Percentiles rank a stretch among this genome's conserved stretches.
Evolutionary conservation across 1,284 basidiomycete genomes (phyloP).

Genomic region (Kwoniella shivajii): DNA sequence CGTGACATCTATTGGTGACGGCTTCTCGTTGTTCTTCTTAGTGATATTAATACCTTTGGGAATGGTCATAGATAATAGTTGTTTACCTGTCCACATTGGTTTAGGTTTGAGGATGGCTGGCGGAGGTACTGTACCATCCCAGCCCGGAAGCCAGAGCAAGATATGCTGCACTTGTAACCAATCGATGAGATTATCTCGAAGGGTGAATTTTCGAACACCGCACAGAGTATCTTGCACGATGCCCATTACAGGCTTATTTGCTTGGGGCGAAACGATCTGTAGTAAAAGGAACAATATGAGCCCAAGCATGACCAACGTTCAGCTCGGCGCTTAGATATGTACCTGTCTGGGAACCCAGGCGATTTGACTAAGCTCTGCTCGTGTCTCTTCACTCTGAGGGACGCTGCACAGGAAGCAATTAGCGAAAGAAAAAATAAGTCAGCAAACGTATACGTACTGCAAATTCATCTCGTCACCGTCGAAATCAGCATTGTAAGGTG

Average conservation of each 20-base stretch:
- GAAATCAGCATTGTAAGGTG: slow-evolving; percentile 84
- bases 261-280: slow-evolving; percentile 97
- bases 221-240: slow-evolving; percentile 99
- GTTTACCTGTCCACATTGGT: slow-evolving; percentile 97
- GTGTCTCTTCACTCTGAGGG: slow-evolving; percentile 98
- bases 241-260: slow-evolving; percentile 99
- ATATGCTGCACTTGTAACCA: slow-evolving; percentile 96
- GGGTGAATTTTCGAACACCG: slow-evolving; percentile 94
- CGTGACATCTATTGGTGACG: slow-evolving; percentile 76
- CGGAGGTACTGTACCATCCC: slow-evolving; percentile 91
- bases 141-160: slow-evolving; percentile 93
- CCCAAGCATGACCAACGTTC: slow-evolving; percentile 8
- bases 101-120: slow-evolving; percentile 97
- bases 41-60: slow-evolving; percentile 94
- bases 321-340: slow-evolving; percentile 32
- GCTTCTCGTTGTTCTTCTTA: slow-evolving; percentile 71
- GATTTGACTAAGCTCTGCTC: slow-evolving; percentile 95
- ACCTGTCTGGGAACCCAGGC: slow-evolving; percentile 98
- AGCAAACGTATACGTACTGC: slow-evolving; percentile 67
- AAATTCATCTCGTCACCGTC: slow-evolving; percentile 99
- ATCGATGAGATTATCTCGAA: slow-evolving; percentile 91
- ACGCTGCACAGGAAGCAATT: slow-evolving; percentile 63
- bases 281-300: slow-evolving; percentile 13
- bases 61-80: slow-evolving; percentile 89
- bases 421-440: not conserved